A percentile compares a stretch with the other conserved stretches of the same genome.
Evolutionary conservation across 164 flowering plant species (phyloP).

Genomic region (Chimonanthus salicifolius): DNA sequence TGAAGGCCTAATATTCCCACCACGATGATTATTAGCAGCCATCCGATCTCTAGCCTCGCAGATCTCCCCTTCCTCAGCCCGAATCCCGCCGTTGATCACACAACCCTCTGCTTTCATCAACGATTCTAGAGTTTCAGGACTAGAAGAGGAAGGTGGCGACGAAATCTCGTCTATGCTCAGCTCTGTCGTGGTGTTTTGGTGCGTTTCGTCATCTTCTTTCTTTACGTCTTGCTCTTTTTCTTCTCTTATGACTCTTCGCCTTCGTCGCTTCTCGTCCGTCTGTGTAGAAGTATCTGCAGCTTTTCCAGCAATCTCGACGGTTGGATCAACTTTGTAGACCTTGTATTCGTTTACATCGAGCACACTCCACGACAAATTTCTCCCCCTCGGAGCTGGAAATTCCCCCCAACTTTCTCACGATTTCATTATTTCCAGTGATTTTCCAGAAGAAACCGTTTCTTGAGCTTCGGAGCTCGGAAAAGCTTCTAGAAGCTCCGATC

Average conservation of each 20-base stretch:
- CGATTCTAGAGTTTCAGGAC: slow-evolving; percentile 71
- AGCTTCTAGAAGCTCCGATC: slow-evolving; percentile 61
- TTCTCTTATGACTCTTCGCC: slow-evolving; percentile 26
- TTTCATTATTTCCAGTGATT: slow-evolving; percentile 16
- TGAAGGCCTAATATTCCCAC: slow-evolving; percentile 56
- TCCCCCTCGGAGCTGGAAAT: slow-evolving; percentile 36
- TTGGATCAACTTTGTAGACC: slow-evolving; percentile 50
- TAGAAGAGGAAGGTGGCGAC: slow-evolving; percentile 87
- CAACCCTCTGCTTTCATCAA: slow-evolving; percentile 67
- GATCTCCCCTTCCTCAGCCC: slow-evolving; percentile 13
- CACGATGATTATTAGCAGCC: slow-evolving; percentile 23
- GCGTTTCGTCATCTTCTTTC: slow-evolving; percentile 6
- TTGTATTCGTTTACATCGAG: slow-evolving; percentile 68
- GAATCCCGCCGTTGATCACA: slow-evolving; percentile 17
- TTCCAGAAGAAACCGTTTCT: slow-evolving; percentile 25
- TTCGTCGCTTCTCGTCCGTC: slow-evolving; percentile 56
- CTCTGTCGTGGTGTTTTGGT: slow-evolving; percentile 31
- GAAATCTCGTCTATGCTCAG: slow-evolving; percentile 71
- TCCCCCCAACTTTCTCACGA: slow-evolving; percentile 21
- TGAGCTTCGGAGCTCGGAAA: slow-evolving; percentile 15
- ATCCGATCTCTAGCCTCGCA: slow-evolving; percentile 23
- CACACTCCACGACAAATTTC: slow-evolving; percentile 83
- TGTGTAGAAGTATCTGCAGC: slow-evolving; percentile 81
- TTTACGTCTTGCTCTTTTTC: slow-evolving; percentile 19
- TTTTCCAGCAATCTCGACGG: slow-evolving; percentile 24